Base-by-base conservation (phyloP, 495 filamentous ascomycete genomes). In the Talaromyces nanjingensis region DNA sequence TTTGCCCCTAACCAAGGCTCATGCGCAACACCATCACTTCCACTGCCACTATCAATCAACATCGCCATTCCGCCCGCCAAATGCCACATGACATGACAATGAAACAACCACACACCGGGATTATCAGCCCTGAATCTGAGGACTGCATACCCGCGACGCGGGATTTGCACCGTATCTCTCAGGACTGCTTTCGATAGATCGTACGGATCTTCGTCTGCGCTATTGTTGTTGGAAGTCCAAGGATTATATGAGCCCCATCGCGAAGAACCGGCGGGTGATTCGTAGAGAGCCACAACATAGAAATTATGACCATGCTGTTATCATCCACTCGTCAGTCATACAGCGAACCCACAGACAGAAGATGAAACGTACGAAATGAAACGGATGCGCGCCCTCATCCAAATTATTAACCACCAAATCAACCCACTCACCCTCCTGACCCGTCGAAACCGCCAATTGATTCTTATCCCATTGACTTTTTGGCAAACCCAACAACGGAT, bases 231-330 rank as follows among this genome's bases (percentile, higher is more conserved):
- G 16, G 29, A 45, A 2, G 14, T 66, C 55, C 74, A 75, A 63
- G 84, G 84, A 33, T 83, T 76, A 64, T 73, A 79, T 6, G 76
- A 76, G 42, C 75, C 77, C 77, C 76, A 78, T 54, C 52, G 52
- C 14, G 12, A 14, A 1, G 55, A 58, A 62, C 76, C 74, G 20
- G 66, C 70, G 4, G 66, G 31, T 6, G 73, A 59, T 62, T 73
- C 57, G 55, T 74, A 66, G 3, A 86, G 79, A 25, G 76, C 73
- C 14, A 91, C 77, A 16, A 91, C 78, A 69, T 93, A 92, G 76
- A 93, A 94, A 68, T 88, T 83, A 75, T 96, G 90, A 4, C 91
- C 91, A 77, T 96, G 92, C 56, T 93, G 92, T 88, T 77, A 87
- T 90, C 2, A 87, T 33, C 2, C 1, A 53, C 27, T 55, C 12